Conservation (phyloP, 139 green algal species). For the Coelastrella sp. region DNA sequence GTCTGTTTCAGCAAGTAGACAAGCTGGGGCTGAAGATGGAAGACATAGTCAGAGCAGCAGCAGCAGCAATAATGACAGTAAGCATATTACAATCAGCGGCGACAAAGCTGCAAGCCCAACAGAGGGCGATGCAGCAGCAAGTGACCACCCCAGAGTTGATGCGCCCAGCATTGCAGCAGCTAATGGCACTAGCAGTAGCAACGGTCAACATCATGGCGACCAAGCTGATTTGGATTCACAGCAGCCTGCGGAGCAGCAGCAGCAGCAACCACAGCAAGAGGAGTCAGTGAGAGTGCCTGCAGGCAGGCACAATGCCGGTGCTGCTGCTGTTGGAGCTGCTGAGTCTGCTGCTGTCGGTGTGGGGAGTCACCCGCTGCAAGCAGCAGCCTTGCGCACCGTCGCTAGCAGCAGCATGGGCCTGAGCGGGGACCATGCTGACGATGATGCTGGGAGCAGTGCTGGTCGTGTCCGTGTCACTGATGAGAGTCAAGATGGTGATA, state of each 20-base stretch:
- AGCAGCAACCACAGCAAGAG: neutral
- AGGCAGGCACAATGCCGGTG: neutral
- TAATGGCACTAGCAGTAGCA: no score
- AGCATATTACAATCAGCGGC: no score
- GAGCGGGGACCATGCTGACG: neutral
- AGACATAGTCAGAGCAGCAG: neutral
- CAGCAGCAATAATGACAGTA: neutral
- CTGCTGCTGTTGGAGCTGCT: conserved; percentile 16
- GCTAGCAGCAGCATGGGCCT: neutral
- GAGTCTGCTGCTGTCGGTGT: neutral
- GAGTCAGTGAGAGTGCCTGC: neutral
- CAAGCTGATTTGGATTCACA: neutral
- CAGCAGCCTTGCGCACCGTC: neutral
- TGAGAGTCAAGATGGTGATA: conserved; percentile 26
- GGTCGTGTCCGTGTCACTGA: neutral
- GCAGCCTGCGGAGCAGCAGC: neutral
- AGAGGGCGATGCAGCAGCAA: neutral
- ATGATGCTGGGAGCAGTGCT: neutral
- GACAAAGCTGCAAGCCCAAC: neutral
- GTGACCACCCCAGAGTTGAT: neutral
- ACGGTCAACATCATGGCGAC: no score
- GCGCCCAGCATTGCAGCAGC: no score
- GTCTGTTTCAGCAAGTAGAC: neutral
- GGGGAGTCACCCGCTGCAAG: neutral
- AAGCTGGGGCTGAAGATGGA: neutral